Conservation (phyloP, 2,329 filamentous ascomycete species). For the Hysterium pulicare region DNA sequence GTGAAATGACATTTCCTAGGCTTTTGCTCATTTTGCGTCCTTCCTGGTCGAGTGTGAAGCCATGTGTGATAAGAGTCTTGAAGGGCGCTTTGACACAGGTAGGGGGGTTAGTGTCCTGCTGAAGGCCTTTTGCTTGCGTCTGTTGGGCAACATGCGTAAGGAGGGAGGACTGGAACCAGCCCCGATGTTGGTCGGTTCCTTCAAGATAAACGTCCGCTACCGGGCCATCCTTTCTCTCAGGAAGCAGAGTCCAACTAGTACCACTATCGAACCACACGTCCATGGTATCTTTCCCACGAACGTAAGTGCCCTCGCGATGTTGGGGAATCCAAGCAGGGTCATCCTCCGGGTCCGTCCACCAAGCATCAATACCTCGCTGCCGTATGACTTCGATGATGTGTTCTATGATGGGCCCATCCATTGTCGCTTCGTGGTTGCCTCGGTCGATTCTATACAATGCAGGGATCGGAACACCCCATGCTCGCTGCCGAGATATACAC, state of each 20-base stretch:
- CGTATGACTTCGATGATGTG: conserved; percentile 81
- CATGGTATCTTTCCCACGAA: conserved; percentile 90
- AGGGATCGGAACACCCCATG: conserved; percentile 96
- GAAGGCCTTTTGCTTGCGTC: conserved; percentile 6
- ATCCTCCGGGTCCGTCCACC: conserved; percentile 81
- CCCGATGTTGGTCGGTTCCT: conserved; percentile 91
- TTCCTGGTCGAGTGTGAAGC: conserved; percentile 83
- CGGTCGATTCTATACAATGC: conserved; percentile 70
- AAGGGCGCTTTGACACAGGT: conserved; percentile 62
- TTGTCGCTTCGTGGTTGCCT: conserved; percentile 63
- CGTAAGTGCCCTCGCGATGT: conserved; percentile 59
- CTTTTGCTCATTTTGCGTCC: conserved; percentile 99
- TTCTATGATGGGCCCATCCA: conserved; percentile 73
- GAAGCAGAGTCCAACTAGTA: conserved; percentile 72
- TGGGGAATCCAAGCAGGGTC: conserved; percentile 75
- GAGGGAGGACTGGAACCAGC: conserved; percentile 97
- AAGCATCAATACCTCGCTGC: conserved; percentile 79
- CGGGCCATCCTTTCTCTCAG: conserved; percentile 35
- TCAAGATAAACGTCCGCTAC: conserved; percentile 86
- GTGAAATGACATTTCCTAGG: conserved; percentile 80
- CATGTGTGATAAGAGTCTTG: conserved; percentile 87
- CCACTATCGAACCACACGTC: conserved; percentile 99
- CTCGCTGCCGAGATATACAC: conserved; percentile 95
- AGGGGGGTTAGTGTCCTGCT: background rate
- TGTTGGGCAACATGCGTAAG: conserved; percentile 76